Evolutionary conservation across 768 basidiomycete species (phyloP), one percentile per base, ranked within the genome.

Genomic region (Mycena chlorophos): DNA sequence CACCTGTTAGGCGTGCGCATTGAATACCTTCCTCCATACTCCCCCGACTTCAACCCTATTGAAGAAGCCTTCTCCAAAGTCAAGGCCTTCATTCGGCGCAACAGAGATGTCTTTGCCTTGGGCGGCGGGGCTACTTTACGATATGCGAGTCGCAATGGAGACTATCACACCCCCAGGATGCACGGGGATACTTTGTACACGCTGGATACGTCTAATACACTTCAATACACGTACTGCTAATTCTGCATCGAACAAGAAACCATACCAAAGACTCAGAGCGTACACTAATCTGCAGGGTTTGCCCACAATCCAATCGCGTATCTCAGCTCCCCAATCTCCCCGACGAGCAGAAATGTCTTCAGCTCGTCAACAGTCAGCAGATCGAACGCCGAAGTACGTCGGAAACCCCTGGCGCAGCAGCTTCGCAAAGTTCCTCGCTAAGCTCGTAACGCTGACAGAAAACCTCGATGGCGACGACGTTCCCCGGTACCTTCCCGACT

Each of bases 31-130:
- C 71, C 68, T 3, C 66, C 66, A 16, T 72, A 72, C 51, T 72
- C 71, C 0, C 71, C 71, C 1, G 70, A 72, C 40, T 54, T 65
- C 46, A 71, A 72, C 42, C 71, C 71, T 2, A 71, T 72, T n/a
- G 67, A 72, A 42, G 65, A 70, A 54, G 68, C 67, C 0, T 72
- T 73, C 52, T 66, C 67, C 2, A 51, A 62, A 17, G 65, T 73
- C 61, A 72, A 73, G 52, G 52, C 53, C 0, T 61, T 61, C 39
- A 54, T 69, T 3, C 58, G 52, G 5, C 55, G 58, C 4, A 8
- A 53, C 19, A 20, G 28, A 2, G 58, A 55, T 22, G n/a, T 54
- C 37, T 55, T 54, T 14, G 4, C 25, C 1, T 34, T 25, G 0
- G 52, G 57, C 17, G 47, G 14, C 5, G 52, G 10, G 14, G 27